phyloP scores from a whole-genome alignment of 306 rosid species.

The Vigna reflexopilosa region DNA sequence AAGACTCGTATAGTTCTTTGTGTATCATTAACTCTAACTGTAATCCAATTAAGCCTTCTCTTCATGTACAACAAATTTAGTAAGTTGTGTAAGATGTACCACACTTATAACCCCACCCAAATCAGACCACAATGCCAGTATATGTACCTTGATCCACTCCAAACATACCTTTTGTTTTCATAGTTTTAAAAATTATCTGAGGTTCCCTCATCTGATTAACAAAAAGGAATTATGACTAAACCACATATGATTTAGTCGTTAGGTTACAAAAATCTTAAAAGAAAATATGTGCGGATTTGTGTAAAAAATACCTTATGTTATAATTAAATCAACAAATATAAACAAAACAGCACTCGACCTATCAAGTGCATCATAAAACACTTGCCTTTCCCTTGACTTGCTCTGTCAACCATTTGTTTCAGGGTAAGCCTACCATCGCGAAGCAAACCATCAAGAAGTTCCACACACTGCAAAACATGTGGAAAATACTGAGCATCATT shows the following conservation, averaged over 20 bases:
- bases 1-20: background rate
- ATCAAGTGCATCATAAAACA: slow-evolving; percentile 31
- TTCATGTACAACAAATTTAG: slow-evolving; percentile 16
- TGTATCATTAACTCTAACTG: background rate
- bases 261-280: background rate
- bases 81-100: background rate
- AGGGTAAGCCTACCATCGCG: slow-evolving; percentile 83
- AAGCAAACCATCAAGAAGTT: slow-evolving; percentile 80
- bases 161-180: background rate
- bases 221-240: background rate
- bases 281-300: background rate
- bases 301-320: background rate
- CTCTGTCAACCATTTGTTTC: slow-evolving; percentile 76
- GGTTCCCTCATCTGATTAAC: background rate
- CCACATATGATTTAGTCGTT: background rate
- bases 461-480: slow-evolving; percentile 62
- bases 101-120: slow-evolving; percentile 15
- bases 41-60: slow-evolving; percentile 17
- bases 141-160: slow-evolving; percentile 23
- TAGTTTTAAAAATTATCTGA: background rate
- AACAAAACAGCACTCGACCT: background rate
- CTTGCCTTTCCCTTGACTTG: slow-evolving; percentile 66
- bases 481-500: slow-evolving; percentile 21
- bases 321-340: background rate
- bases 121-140: slow-evolving; percentile 19